Conservation (phyloP, 75 land plant species). For the Adiantum capillusveneris region DNA sequence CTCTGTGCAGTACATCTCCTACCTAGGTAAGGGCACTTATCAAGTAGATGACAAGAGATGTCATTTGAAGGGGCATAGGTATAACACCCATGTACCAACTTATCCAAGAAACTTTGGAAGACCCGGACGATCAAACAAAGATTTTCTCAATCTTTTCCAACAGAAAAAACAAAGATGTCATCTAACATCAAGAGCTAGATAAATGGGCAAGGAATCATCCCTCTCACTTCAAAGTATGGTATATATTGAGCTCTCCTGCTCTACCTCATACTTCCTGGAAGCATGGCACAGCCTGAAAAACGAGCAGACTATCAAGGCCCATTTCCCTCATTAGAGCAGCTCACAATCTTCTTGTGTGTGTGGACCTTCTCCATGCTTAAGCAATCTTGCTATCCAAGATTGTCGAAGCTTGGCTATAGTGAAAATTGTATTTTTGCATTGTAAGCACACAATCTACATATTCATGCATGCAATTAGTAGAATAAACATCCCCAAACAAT, state of each 20-base stretch:
- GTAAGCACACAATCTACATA: too few species aligned
- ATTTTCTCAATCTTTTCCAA: constrained; percentile 72
- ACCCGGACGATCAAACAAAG: constrained; percentile 67
- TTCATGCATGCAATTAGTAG: too few species aligned
- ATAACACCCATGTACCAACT: constrained; percentile 94
- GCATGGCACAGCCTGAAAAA: constrained; percentile 41
- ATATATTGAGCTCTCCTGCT: constrained; percentile 44
- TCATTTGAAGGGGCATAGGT: constrained; percentile 72
- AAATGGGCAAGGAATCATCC: constrained; percentile 35
- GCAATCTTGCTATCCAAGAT: constrained; percentile 56
- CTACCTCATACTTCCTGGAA: constrained; percentile 48
- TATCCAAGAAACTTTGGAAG: constrained; percentile 56
- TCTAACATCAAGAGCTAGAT: constrained; percentile 67
- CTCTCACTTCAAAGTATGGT: constrained; percentile 63
- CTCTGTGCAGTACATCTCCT: constrained; percentile 84
- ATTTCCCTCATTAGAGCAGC: constrained; percentile 41
- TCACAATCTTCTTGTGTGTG: constrained; percentile 65
- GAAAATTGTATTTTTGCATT: too few species aligned
- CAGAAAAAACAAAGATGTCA: constrained; percentile 66
- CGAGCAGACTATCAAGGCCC: constrained; percentile 50
- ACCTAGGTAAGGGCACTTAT: constrained; percentile 59
- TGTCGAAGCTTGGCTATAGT: constrained; percentile 43
- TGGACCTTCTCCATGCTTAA: constrained; percentile 82
- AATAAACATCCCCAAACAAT: too few species aligned
- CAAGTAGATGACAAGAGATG: constrained; percentile 39